Conservation (phyloP, 495 filamentous ascomycete species). For the Neurospora africana region DNA sequence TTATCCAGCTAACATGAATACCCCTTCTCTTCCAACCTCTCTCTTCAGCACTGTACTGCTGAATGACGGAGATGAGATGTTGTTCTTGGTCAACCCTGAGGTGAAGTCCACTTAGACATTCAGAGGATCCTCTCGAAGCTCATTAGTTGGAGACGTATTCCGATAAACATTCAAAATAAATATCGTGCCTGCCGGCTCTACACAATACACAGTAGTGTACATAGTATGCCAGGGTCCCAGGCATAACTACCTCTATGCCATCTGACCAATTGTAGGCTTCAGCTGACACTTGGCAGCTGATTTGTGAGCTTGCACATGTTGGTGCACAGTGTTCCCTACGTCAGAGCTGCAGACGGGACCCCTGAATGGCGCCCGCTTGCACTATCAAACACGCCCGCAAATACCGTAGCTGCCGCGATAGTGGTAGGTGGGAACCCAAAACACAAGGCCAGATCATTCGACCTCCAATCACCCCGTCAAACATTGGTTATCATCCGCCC, state of each 20-base stretch:
- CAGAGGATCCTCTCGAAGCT: neutral
- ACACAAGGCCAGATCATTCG: neutral
- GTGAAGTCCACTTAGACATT: neutral
- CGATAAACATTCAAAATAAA: neutral
- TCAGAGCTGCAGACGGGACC: neutral
- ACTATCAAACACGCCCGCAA: neutral
- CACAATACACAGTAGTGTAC: too few species aligned
- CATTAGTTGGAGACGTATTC: neutral
- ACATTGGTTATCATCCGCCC: neutral
- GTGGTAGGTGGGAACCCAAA: neutral
- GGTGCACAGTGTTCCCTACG: neutral
- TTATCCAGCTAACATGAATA: neutral
- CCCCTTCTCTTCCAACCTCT: neutral
- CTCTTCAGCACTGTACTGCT: neutral
- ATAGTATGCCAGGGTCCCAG: neutral
- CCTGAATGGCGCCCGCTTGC: neutral
- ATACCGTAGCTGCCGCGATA: neutral
- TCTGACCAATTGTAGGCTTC: neutral
- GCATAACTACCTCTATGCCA: neutral
- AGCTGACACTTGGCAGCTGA: neutral
- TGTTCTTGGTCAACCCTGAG: neutral
- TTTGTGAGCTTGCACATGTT: neutral
- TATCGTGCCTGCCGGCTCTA: neutral
- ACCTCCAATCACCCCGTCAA: neutral
- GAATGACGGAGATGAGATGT: neutral